Evolutionary conservation across 176 grass and related monocot species (phyloP), one percentile per base, ranked within the genome.

Genomic region (Puccinellia tenuiflora): DNA sequence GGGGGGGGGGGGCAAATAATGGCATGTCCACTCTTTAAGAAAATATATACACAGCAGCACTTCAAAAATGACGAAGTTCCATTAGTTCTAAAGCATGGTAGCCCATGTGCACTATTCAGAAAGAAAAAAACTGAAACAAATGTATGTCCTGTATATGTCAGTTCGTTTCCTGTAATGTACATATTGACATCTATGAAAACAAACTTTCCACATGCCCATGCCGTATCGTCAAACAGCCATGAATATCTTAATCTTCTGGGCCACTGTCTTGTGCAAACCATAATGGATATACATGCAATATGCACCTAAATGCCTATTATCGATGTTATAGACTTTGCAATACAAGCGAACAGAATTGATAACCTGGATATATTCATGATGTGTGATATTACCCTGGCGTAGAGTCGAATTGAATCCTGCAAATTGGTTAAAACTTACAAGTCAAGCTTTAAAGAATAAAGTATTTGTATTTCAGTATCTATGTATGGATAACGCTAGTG

Each of bases 351-450:
- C 20, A 24, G 43, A 69, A 46, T 46, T 31, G 12, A 59, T 30
- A 86, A 98, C 96, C 96, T 98, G 96, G 31, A 98, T 93, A 88
- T 98, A 98, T 91, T 98, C 96, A 90, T 98, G 96, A 68, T 98
- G 96, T 46, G 96, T 98, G 85, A 98, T 91, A 60, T 95, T 98
- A 8, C 96, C 96, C 63, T 98, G 96, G 33, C 96, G 90, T 40
- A 98, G 85, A 78, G 96, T 98, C 13, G 96, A 98, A 95, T 98
- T 98, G 85, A 98, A 98, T 79, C 96, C 96, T 98, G 88, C 71
- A 88, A 63, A 87, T 78, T 79, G 4, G 6, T 76, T 67, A 62
- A 80, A 65, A 70, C 16, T 86, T 80, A 68, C 42, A 77, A 78
- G 52, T 51, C 73, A 73, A 88, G 15, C 33, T 82, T 84, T 26